Conservation (phyloP, 345 rosid genomes). For the Camelina laxa region DNA sequence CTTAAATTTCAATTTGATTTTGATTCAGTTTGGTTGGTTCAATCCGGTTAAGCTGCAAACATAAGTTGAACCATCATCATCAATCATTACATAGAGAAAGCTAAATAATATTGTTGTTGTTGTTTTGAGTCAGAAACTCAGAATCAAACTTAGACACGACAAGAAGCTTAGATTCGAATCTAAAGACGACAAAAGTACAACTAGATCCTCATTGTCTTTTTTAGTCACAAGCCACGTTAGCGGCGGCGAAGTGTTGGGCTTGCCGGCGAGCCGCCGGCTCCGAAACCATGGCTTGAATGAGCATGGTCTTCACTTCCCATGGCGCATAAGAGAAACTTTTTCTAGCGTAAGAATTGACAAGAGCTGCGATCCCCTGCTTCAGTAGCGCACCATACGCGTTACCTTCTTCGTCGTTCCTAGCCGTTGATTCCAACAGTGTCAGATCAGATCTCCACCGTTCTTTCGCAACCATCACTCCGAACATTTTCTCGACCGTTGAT, state of each 20-base stretch:
- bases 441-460: constrained; percentile 81
- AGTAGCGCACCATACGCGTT: constrained; percentile 60
- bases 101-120: neutral
- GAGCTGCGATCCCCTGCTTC: constrained; percentile 78
- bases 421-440: constrained; percentile 71
- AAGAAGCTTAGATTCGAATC: constrained; percentile 11
- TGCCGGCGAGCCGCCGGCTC: constrained; percentile 62
- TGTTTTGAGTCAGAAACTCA: neutral
- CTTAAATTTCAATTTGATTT: too few species aligned
- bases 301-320: constrained; percentile 87
- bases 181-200: constrained; percentile 25
- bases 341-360: constrained; percentile 81
- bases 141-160: constrained; percentile 17
- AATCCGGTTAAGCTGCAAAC: too few species aligned
- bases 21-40: too few species aligned
- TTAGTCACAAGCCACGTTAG: constrained; percentile 72
- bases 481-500: constrained; percentile 74
- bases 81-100: neutral
- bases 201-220: neutral
- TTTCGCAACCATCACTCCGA: constrained; percentile 65
- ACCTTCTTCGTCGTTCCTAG: constrained; percentile 55
- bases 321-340: constrained; percentile 57
- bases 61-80: too few species aligned
- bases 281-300: constrained; percentile 70
- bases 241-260: constrained; percentile 57